Conservation (phyloP, 345 rosid species). For the Sonneratia caseolaris region DNA sequence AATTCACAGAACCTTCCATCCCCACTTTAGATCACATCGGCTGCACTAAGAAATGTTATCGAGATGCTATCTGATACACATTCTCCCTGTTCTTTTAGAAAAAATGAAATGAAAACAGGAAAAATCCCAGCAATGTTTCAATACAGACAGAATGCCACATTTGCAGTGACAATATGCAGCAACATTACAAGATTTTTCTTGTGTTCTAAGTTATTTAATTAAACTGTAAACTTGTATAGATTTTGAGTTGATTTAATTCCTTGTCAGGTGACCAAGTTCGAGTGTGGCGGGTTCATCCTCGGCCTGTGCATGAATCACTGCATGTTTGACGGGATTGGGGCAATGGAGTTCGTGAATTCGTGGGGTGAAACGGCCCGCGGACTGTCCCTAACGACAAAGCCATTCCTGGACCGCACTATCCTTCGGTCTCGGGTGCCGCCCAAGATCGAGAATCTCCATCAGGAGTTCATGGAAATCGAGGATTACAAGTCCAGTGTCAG, state of each 20-base stretch:
- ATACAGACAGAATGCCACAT: too few relatives aligned
- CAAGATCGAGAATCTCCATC: conserved; percentile 43
- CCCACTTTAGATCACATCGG: too few relatives aligned
- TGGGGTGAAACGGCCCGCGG: conserved; percentile 83
- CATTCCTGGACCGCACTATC: conserved; percentile 48
- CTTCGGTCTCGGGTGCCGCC: conserved; percentile 51
- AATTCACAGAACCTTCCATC: background rate
- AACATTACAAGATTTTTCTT: background rate
- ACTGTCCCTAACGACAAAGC: conserved; percentile 40
- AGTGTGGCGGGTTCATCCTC: conserved; percentile 69
- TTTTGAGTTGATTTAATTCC: background rate
- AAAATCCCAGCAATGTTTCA: too few relatives aligned
- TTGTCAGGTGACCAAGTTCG: conserved; percentile 65
- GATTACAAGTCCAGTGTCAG: conserved; percentile 29
- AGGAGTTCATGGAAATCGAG: conserved; percentile 57
- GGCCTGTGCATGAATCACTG: conserved; percentile 75
- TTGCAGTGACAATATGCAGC: too few relatives aligned
- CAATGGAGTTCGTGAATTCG: conserved; percentile 79
- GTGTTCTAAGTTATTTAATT: background rate
- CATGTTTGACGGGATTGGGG: conserved; percentile 80
- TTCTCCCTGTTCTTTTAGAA: too few relatives aligned
- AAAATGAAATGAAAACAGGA: background rate
- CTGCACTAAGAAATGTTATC: too few relatives aligned
- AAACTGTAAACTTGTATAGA: background rate
- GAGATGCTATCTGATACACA: too few relatives aligned